phyloP scores from a whole-genome alignment of 164 flowering plant genomes.

The Aristolochia californica region DNA sequence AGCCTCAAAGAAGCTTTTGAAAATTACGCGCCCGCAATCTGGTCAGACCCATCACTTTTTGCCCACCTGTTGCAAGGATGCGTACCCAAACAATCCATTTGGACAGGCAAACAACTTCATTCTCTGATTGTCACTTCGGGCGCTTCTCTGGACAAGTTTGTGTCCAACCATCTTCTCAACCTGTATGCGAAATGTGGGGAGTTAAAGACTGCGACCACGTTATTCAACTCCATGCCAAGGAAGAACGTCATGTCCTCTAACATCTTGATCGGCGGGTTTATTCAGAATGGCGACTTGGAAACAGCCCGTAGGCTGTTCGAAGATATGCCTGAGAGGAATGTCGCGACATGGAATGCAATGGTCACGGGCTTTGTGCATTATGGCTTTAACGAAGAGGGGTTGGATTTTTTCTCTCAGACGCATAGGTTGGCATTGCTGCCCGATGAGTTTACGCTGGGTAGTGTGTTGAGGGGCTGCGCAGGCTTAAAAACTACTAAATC shows the following conservation, averaged over 20 bases:
- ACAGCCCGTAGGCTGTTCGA: slow-evolving; percentile 46
- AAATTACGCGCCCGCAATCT: slow-evolving; percentile 26
- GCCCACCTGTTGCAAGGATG: slow-evolving; percentile 46
- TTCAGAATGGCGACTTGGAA: slow-evolving; percentile 42
- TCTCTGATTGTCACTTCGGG: slow-evolving; percentile 44
- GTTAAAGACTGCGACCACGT: slow-evolving; percentile 12
- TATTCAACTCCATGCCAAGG: slow-evolving; percentile 42
- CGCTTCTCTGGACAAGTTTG: slow-evolving; percentile 37
- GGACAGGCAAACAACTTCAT: slow-evolving; percentile 42
- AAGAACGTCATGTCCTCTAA: slow-evolving; percentile 58
- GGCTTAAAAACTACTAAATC: slow-evolving; percentile 7
- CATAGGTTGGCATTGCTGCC: slow-evolving; percentile 12
- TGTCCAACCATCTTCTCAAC: slow-evolving; percentile 54
- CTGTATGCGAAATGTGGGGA: slow-evolving; percentile 45
- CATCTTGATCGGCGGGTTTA: slow-evolving; percentile 47
- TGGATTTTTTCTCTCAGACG: slow-evolving; percentile 33
- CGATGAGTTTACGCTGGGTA: slow-evolving; percentile 23
- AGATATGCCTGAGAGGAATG: slow-evolving; percentile 48
- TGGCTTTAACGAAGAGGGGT: slow-evolving; percentile 46
- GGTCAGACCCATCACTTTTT: slow-evolving; percentile 39
- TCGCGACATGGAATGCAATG: slow-evolving; percentile 69
- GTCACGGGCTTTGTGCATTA: slow-evolving; percentile 41
- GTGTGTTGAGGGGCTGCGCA: slow-evolving; percentile 21
- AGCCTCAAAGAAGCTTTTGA: slow-evolving; percentile 35
- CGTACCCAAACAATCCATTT: slow-evolving; percentile 28